Base-by-base conservation (phyloP, 352 stramenopile genomes). In the Globisporangium paroecandrum region DNA sequence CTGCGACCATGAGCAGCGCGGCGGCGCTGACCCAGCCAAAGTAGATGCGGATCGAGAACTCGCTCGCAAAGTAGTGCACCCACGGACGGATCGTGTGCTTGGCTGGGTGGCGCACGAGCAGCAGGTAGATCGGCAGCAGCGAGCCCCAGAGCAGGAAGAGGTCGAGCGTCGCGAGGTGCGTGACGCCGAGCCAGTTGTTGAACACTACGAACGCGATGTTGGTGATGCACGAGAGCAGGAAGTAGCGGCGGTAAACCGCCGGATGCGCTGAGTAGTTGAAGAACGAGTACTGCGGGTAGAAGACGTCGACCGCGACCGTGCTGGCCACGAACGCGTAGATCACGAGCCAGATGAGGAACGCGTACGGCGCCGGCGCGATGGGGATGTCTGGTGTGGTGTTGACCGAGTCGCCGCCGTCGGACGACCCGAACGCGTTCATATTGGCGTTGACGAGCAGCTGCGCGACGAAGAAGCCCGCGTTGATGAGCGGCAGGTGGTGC, bases 31-130 rank as follows among this genome's bases (percentile, higher is more conserved):
- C 71, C 81, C 81, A 89, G n/a, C 74, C 78, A 34, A 87, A 87
- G 62, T 87, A 86, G 25, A 89, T 61, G 4, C 72, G 69, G 41
- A 89, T 76, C 8, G 81, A 80, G 66, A 89, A 82, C 60, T 89
- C 81, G 36, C 76, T 87, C 66, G 58, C 74, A 53, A 89, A 78
- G 64, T 86, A 89, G 63, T 85, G 82, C 61, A 81, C 46, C 78
- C 77, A 86, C 25, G 73, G 68, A 49, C 76, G 69, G 24, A 71
- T 75, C 57, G 77, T 74, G 62, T 76, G 73, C n/a, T 70, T 77
- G 20, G 74, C 76, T 6, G 76, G 77, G 51, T 85, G 77, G 25
- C 79, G 77, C 62, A 85, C 79, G 22, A 85, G 76, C 58, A 84
- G 78, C 6, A 85, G 65, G 53, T 88, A 89, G 47, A 89, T 77